These are phyloP conservation scores for Harringtonia lauricola DNA, from an alignment of 2,329 filamentous ascomycete genomes.

Conservation along the genomic window DNA sequence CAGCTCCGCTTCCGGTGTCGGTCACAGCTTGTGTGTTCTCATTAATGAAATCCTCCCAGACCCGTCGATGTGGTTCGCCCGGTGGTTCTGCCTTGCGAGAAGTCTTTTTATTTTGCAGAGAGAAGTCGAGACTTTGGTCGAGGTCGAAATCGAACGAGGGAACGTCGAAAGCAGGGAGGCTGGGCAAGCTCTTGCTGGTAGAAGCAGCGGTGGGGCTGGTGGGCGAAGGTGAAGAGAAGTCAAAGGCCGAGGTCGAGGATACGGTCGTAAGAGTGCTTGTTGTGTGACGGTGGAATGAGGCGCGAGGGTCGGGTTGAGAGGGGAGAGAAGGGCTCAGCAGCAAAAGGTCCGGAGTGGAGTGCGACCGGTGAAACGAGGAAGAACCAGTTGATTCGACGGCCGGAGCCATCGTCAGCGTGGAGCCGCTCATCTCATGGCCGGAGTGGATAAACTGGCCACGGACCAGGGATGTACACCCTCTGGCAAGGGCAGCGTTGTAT, in stretches of 20 bases:
- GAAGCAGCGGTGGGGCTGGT: constrained; percentile 3
- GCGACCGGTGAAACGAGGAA: constrained; percentile 21
- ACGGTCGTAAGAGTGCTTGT: background rate
- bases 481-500: constrained; percentile 1
- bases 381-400: constrained; percentile 24
- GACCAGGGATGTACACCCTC: constrained; percentile 1
- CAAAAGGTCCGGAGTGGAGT: constrained; percentile 22
- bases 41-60: constrained; percentile 10
- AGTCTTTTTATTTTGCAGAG: background rate
- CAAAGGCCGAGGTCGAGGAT: constrained; percentile 5
- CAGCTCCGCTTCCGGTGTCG: background rate
- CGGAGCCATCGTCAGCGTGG: constrained; percentile 28
- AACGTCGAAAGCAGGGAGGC: constrained; percentile 35
- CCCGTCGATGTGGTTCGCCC: constrained; percentile 1
- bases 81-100: background rate
- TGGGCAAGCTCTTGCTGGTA: constrained; percentile 19
- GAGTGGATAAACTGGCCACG: constrained; percentile 4
- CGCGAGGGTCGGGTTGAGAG: constrained; percentile 6
- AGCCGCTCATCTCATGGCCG: constrained; percentile 31
- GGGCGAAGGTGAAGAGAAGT: background rate
- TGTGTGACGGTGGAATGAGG: constrained; percentile 7
- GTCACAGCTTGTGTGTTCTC: background rate
- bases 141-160: constrained; percentile 41
- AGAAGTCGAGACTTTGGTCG: constrained; percentile 26
- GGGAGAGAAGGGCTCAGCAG: constrained; percentile 12